Percentiles rank a stretch among this genome's conserved stretches.
Evolutionary conservation across 331 rosid genomes (phyloP).

Genomic region (Acacia concinna): DNA sequence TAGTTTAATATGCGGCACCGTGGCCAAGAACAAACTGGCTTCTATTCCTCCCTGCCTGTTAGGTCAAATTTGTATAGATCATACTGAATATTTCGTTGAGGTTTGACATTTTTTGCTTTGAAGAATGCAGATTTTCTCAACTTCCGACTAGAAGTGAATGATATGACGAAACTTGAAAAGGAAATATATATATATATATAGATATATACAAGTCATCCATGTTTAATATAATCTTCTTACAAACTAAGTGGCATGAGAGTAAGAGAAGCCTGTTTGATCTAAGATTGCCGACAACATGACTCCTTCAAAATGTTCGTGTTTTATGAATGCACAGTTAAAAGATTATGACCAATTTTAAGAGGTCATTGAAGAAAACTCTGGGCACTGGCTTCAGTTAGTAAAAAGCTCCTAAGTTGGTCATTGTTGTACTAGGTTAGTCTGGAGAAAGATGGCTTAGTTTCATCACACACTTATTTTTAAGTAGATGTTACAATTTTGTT

Average conservation of each 20-base stretch:
- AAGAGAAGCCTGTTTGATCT: background rate
- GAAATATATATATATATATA: background rate
- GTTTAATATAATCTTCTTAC: background rate
- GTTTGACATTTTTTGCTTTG: background rate
- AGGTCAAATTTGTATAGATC: background rate
- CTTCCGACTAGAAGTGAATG: background rate
- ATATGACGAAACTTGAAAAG: background rate
- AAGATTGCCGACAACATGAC: background rate
- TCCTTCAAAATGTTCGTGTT: background rate
- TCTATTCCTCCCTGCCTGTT: background rate
- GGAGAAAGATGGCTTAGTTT: background rate
- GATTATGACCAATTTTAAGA: conserved; percentile 21
- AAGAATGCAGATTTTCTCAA: background rate
- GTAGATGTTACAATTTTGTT: background rate
- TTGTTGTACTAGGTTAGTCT: conserved; percentile 9
- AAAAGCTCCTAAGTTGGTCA: conserved; percentile 19
- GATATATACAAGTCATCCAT: background rate
- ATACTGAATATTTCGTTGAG: background rate
- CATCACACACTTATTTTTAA: background rate
- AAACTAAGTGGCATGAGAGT: background rate
- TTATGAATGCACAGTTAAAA: background rate
- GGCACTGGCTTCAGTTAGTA: conserved; percentile 2
- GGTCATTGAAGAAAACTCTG: conserved; percentile 21
- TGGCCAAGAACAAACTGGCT: background rate
- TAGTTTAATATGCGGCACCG: background rate